A percentile compares a stretch with the other conserved stretches of the same genome.
Conservation (phyloP, 2,329 filamentous ascomycete genomes). For the Colletotrichum kahawae region DNA sequence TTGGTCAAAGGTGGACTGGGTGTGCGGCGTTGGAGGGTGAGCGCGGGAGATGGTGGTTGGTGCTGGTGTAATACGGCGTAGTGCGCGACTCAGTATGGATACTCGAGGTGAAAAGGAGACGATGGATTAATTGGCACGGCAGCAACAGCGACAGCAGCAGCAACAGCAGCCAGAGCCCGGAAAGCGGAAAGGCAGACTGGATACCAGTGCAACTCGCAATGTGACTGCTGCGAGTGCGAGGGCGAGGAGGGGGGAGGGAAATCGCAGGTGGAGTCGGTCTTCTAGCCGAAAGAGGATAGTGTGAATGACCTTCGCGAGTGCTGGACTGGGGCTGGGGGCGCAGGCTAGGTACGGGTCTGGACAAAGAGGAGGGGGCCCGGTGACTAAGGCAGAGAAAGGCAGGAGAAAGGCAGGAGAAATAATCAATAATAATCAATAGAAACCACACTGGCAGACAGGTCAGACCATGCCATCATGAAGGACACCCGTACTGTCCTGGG, state of each 20-base stretch:
- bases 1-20: background rate
- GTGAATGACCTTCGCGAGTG: background rate
- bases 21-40: background rate
- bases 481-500: background rate
- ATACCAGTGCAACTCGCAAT: background rate
- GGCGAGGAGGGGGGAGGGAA: conserved; percentile 10
- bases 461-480: background rate
- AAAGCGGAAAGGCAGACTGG: background rate
- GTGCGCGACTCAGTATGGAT: conserved; percentile 11
- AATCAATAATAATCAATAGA: background rate
- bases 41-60: background rate
- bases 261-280: conserved; percentile 1
- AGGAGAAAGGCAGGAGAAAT: background rate
- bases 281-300: conserved; percentile 17
- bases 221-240: background rate
- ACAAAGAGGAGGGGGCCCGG: background rate
- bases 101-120: conserved; percentile 8
- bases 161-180: background rate
- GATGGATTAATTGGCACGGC: background rate
- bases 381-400: background rate
- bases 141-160: background rate
- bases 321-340: background rate
- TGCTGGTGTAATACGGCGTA: background rate
- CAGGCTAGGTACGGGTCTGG: conserved; percentile 7
- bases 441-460: background rate